These are phyloP conservation scores for Drosera capensis DNA, from an alignment of 148 eudicot genomes.

Conservation along the genomic window DNA sequence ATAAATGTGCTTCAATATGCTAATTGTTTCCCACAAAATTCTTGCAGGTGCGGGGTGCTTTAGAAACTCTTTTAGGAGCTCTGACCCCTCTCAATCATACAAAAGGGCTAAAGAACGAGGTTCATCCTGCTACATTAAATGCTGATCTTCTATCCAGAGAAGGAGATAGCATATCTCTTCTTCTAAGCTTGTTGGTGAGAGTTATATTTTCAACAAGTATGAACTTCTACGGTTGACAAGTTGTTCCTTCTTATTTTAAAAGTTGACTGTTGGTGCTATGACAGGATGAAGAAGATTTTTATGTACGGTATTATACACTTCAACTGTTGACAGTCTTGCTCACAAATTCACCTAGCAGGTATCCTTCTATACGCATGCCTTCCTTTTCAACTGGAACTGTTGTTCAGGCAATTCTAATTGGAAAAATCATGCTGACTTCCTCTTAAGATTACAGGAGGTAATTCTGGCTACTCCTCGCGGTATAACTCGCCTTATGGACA, in stretches of 20 bases:
- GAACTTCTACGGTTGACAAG: background rate
- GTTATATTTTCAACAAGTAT: background rate
- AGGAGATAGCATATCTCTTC: slow-evolving; percentile 78
- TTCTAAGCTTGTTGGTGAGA: slow-evolving; percentile 82
- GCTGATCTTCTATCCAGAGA: slow-evolving; percentile 87
- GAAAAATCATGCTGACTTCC: slow-evolving; percentile 13
- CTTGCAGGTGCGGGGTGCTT: slow-evolving; percentile 82
- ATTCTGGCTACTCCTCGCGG: slow-evolving; percentile 92
- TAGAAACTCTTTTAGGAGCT: slow-evolving; percentile 92
- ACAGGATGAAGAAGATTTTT: slow-evolving; percentile 95
- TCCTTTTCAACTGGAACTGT: background rate
- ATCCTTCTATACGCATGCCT: slow-evolving; percentile 3
- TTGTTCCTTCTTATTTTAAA: background rate
- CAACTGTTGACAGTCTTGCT: slow-evolving; percentile 86
- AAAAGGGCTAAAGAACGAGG: slow-evolving; percentile 40
- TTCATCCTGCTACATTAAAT: slow-evolving; percentile 85
- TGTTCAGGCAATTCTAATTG: background rate
- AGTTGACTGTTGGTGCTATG: slow-evolving; percentile 11
- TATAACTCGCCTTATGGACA: slow-evolving; percentile 88
- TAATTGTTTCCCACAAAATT: background rate
- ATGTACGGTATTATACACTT: slow-evolving; percentile 86
- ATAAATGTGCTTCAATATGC: too few species aligned
- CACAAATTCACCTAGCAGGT: slow-evolving; percentile 84
- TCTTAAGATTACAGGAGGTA: slow-evolving; percentile 88
- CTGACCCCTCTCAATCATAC: slow-evolving; percentile 73